These are phyloP conservation scores for Penicillium occitanis DNA, from an alignment of 2,329 filamentous ascomycete species.

Conservation along the genomic window DNA sequence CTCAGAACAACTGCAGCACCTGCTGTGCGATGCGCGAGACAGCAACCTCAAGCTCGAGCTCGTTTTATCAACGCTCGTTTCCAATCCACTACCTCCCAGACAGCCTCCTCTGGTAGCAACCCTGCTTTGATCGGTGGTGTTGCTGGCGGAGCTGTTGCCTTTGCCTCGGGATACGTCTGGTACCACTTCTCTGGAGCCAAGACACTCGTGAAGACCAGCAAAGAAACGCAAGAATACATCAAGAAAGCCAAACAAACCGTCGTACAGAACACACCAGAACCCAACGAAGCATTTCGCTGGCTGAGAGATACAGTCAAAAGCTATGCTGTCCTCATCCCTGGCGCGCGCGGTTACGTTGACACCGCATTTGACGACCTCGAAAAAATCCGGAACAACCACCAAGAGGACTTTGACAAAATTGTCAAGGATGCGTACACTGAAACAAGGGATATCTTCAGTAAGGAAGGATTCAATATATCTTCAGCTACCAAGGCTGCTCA, in stretches of 20 bases:
- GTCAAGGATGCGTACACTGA: constrained; percentile 2
- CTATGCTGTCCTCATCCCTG: constrained; percentile 10
- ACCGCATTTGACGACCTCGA: constrained; percentile 10
- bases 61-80: not conserved
- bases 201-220: constrained; percentile 7
- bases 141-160: constrained; percentile 9
- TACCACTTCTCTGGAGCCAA: constrained; percentile 11
- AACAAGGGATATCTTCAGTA: not conserved
- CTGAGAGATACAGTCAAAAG: constrained; percentile 7
- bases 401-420: constrained; percentile 9
- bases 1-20: not conserved
- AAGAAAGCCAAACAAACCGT: constrained; percentile 2
- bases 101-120: not conserved
- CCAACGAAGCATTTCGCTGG: not conserved
- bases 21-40: constrained; percentile 3
- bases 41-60: constrained; percentile 3
- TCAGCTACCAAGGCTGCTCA: not conserved
- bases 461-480: not conserved
- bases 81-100: not conserved
- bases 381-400: constrained; percentile 7
- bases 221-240: constrained; percentile 7
- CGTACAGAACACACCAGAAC: constrained; percentile 3
- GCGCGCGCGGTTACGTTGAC: not conserved
- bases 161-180: constrained; percentile 6
- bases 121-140: constrained; percentile 1